Conservation (phyloP, 805 yeast genomes). For the Diddensiella santjacobensis region DNA sequence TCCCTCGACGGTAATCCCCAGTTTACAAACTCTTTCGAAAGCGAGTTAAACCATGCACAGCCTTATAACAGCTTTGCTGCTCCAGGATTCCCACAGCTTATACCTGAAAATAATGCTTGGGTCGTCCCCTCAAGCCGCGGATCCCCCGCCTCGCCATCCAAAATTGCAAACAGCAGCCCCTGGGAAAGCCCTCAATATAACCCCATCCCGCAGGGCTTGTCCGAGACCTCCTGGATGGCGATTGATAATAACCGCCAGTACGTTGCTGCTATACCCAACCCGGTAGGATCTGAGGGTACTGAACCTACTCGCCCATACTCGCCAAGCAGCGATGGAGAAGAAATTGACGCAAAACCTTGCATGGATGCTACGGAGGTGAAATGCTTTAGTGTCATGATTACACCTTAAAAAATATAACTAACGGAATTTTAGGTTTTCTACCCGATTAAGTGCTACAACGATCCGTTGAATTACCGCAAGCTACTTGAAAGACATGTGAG, state of each 20-base stretch:
- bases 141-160: neutral
- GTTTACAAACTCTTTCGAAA: no score
- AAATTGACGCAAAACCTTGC: neutral
- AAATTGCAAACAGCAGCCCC: neutral
- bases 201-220: neutral
- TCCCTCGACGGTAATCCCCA: no score
- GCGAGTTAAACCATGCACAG: no score
- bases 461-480: slow-evolving; percentile 32
- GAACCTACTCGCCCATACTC: neutral
- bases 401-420: no score
- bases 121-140: neutral
- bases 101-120: neutral
- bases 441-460: slow-evolving; percentile 20
- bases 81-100: no score
- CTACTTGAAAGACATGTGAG: slow-evolving; percentile 28
- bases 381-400: no score
- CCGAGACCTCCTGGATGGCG: neutral
- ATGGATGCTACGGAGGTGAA: neutral
- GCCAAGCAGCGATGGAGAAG: neutral
- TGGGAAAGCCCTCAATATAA: neutral
- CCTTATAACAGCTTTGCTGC: no score
- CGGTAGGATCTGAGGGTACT: neutral
- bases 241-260: neutral
- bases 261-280: neutral
- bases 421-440: slow-evolving; percentile 7